These are phyloP conservation scores for Ceratorhiza oryzae-sativae DNA, from an alignment of 1,284 basidiomycete species.

Conservation along the genomic window DNA sequence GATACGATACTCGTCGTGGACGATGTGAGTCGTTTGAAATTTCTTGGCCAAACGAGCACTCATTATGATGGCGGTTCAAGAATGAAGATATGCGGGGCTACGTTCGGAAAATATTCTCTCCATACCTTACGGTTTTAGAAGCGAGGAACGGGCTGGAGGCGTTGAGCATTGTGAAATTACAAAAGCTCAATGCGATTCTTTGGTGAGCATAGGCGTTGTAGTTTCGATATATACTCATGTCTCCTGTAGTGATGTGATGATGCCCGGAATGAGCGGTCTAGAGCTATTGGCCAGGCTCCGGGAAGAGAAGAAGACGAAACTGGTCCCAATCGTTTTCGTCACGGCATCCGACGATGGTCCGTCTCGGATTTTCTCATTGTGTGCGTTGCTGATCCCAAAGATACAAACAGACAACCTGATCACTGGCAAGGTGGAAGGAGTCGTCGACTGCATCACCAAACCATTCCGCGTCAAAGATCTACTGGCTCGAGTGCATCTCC, in stretches of 20 bases:
- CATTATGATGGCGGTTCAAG: background rate
- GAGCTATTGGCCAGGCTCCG: conserved; percentile 19
- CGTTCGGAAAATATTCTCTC: conserved; percentile 43
- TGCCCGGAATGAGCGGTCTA: conserved; percentile 23
- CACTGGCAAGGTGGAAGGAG: conserved; percentile 45
- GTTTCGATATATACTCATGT: too few relatives aligned
- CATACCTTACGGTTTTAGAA: conserved; percentile 38
- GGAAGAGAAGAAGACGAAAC: conserved; percentile 37
- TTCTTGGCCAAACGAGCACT: background rate
- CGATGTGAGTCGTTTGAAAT: background rate
- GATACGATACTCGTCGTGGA: conserved; percentile 45
- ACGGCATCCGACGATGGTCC: conserved; percentile 36
- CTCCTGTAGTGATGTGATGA: conserved; percentile 30
- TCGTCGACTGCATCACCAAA: conserved; percentile 51
- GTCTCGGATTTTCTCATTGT: background rate
- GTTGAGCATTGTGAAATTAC: background rate
- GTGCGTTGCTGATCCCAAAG: conserved; percentile 42
- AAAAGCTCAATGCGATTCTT: conserved; percentile 17
- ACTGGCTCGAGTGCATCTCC: conserved; percentile 51
- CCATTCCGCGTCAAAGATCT: conserved; percentile 51
- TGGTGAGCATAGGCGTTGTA: too few relatives aligned
- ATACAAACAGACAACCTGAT: background rate
- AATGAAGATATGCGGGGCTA: conserved; percentile 41
- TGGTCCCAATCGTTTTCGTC: conserved; percentile 49
- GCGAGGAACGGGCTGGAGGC: conserved; percentile 20